A percentile compares a stretch with the other conserved stretches of the same genome.
phyloP scores from a whole-genome alignment of 2,329 filamentous ascomycete genomes.

The Penicillium corylophilum region DNA sequence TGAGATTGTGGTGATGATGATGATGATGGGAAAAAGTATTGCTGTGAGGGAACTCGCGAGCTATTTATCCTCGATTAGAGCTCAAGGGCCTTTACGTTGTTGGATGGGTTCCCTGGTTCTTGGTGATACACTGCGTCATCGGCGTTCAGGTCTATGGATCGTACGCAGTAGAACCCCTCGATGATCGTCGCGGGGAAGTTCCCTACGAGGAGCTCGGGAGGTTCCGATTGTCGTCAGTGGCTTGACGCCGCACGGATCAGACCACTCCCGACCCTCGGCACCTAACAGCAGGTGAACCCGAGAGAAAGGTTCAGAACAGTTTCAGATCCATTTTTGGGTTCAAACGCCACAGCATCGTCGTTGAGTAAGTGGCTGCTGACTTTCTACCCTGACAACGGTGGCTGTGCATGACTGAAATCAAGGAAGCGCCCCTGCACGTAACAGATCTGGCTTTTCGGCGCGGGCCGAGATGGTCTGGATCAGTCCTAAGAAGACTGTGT shows the following conservation, averaged over 20 bases:
- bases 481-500: not conserved
- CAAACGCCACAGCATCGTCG: not conserved
- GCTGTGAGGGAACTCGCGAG: not conserved
- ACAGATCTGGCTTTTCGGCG: not conserved
- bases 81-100: not conserved
- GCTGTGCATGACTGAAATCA: not conserved
- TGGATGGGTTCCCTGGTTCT: not conserved
- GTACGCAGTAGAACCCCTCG: not conserved
- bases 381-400: not conserved
- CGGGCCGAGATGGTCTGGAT: not conserved
- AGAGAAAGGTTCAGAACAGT: not conserved
- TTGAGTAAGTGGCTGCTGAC: not conserved
- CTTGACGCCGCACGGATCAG: not conserved
- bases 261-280: not conserved
- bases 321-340: not conserved
- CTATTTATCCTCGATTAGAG: slow-evolving; percentile 1
- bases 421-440: not conserved
- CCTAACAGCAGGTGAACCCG: no score
- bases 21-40: not conserved
- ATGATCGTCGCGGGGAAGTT: not conserved
- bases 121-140: not conserved
- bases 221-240: not conserved
- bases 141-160: not conserved
- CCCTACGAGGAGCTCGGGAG: not conserved
- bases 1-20: not conserved